Base-by-base conservation (phyloP, 2,329 filamentous ascomycete species). In the Orbilia quercus region DNA sequence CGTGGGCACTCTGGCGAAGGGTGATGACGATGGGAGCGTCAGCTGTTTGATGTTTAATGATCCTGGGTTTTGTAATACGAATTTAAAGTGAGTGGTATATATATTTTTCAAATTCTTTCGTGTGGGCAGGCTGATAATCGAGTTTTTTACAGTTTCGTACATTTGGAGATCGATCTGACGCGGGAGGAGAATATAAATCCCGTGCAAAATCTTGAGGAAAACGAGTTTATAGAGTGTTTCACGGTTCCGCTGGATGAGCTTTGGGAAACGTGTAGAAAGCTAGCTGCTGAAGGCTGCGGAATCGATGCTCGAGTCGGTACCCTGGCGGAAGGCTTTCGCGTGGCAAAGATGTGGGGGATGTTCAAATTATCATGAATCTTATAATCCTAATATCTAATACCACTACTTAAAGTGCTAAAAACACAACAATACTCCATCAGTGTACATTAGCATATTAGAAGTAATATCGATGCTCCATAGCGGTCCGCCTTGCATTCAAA, bases 141-240 rank as follows among this genome's bases (percentile, higher is more conserved):
- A n/a, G n/a, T n/a, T 11, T 36, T 34, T 4, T 55, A 18, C n/a
- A 73, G 69, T 25, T 84, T 85, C 80, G 79, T 85, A 18, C 82
- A 84, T 59, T 78, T 84, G 34, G 83, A 81, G 5, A 79, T 85
- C 64, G 82, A 85, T 72, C 78, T 83, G 42, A 80, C 80, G 3
- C 79, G 78, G 14, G 80, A 81, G 2, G 81, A 82, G 60, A 85
- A 85, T 73, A 79, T 81, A 74, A 81, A 82, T 53, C 83, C 83
- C 0, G 79, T 82, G 67, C 82, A 83, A 0, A 78, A 82, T 59
- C 79, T 85, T 3, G 84, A 85, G 73, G 83, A 84, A 9, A 83
- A 83, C 58, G 84, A 85, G 75, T 84, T 85, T 77, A 85, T 85
- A 63, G 84, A 85, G 76, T 83, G 82, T 34, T 85, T 85, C 76